Base-by-base conservation (phyloP, 2,329 filamentous ascomycete species). In the Lecanosticta acicola region DNA sequence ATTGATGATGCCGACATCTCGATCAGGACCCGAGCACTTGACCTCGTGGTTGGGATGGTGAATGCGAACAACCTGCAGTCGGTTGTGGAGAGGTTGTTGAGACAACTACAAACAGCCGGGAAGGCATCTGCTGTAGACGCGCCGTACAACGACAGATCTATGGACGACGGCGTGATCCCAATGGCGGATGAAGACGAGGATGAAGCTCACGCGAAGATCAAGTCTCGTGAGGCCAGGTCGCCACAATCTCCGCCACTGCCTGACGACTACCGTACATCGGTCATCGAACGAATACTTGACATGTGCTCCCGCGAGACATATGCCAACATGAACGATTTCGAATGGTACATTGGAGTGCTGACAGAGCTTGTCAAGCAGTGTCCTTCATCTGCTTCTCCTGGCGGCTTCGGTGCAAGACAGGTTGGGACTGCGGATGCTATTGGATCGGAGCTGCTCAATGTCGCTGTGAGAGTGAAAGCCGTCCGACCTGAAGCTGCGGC, bases 1-100 rank as follows among this genome's bases (percentile, higher is more conserved):
- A 87, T 98, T 58, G 93, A 97, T 65, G 94, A 94, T 65, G 77
- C 87, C 0, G 93, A 98, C 60, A 93, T 98, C 49, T 95, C 90
- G 3, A 98, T 98, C 61, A 84, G 93, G 50, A 83, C 94, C 66
- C 85, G 94, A 63, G 90, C 93, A 3, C 74, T 98, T 29, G 89
- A 97, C 57, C 76, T 98, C 18, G 90, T 93, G 1, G 85, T 91
- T 43, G 88, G 87, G 29, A 96, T 98, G 88, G 89, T 97, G 49
- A 91, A 84, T 57, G 81, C 79, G 51, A 89, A 94, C 45, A 96
- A 91, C 53, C 68, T 98, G 3, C 78, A 87, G 47, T 79, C 80
- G 1, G 87, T 97, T 41, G 87, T 98, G 18, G 84, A 90, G 56
- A 83, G 89, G 18, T 71, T 98, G 36, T 85, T 97, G 75, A 81